Conservation (phyloP, 2,329 filamentous ascomycete genomes). For the Rutstroemia sp. region DNA sequence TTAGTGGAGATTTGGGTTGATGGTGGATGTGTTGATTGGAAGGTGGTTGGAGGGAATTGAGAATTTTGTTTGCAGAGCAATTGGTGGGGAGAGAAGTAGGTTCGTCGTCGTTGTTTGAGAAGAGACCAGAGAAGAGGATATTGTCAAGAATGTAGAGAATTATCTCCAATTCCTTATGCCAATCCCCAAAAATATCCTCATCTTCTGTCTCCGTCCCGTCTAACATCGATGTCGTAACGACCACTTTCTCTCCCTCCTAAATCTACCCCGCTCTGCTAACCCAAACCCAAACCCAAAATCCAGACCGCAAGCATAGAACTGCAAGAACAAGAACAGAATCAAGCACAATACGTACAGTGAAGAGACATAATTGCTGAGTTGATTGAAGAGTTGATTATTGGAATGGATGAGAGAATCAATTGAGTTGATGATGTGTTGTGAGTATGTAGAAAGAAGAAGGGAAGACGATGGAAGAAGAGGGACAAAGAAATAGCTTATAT, state of each 20-base stretch:
- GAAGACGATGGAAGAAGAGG: not conserved
- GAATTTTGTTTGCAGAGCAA: not conserved
- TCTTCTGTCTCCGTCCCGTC: too few relatives aligned
- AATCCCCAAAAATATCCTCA: too few relatives aligned
- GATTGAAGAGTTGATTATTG: constrained; percentile 11
- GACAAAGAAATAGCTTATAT: not conserved
- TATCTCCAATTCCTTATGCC: too few relatives aligned
- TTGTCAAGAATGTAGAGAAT: too few relatives aligned
- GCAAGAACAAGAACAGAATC: not conserved
- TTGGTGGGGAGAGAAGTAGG: too few relatives aligned
- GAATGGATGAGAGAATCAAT: constrained; percentile 21
- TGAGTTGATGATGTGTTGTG: not conserved
- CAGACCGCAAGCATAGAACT: not conserved
- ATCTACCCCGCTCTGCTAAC: not conserved
- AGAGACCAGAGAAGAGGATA: too few relatives aligned
- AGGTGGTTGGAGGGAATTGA: not conserved
- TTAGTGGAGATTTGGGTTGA: not conserved
- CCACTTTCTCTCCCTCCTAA: too few relatives aligned
- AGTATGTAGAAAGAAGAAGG: not conserved
- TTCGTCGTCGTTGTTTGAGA: too few relatives aligned
- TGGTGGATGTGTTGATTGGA: too few relatives aligned
- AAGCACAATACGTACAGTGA: constrained; percentile 21
- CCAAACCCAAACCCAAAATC: not conserved
- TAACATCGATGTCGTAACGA: not conserved
- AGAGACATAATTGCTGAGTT: constrained; percentile 23